A percentile compares a stretch with the other conserved stretches of the same genome.
Conservation (phyloP, 345 rosid genomes). For the Eucalyptus shirleyi region DNA sequence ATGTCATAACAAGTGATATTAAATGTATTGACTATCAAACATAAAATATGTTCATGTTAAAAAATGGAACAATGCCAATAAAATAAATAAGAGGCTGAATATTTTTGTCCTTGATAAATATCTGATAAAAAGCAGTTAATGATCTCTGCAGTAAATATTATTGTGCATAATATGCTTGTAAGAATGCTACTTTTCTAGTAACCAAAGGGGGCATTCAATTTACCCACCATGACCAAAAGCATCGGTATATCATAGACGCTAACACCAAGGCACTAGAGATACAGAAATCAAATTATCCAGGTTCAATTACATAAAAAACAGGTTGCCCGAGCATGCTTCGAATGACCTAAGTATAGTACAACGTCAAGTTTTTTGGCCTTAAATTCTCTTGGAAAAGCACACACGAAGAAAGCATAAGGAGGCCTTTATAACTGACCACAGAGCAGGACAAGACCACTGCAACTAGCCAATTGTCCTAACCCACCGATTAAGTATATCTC, state of each 20-base stretch:
- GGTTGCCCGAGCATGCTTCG: not conserved
- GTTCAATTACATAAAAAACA: not conserved
- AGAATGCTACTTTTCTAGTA: not conserved
- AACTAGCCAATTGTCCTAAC: not conserved
- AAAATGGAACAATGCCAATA: no score
- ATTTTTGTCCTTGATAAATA: not conserved
- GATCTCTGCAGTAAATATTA: not conserved
- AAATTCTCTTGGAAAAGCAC: not conserved
- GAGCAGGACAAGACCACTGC: not conserved
- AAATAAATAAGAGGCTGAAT: not conserved
- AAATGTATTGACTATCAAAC: no score
- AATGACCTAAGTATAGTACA: not conserved
- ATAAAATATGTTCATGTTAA: no score
- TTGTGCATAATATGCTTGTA: not conserved
- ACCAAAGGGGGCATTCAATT: not conserved
- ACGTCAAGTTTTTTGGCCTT: not conserved
- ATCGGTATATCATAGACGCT: not conserved
- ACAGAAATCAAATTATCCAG: not conserved
- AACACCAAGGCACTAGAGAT: not conserved
- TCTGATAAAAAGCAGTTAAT: not conserved
- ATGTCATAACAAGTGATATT: no score
- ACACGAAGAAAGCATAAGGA: not conserved
- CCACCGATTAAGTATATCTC: not conserved
- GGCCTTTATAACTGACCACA: not conserved
- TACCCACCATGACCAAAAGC: not conserved